These are phyloP conservation scores for Cocos nucifera DNA, from an alignment of 176 grass and related monocot species.

Conservation along the genomic window DNA sequence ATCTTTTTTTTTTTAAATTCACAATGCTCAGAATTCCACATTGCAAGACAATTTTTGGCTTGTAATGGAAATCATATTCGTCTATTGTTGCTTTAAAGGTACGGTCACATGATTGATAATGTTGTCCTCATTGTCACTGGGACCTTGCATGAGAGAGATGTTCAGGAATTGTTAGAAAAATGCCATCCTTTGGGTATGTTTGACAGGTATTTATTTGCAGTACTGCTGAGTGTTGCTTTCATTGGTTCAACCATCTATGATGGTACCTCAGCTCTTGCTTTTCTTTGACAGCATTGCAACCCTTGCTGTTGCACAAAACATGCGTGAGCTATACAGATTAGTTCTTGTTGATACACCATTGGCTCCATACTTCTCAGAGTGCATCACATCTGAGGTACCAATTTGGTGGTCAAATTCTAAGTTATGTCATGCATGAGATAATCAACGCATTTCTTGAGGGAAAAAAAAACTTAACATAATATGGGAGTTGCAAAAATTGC, in stretches of 20 bases:
- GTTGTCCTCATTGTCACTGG: conserved; percentile 98
- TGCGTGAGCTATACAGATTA: conserved; percentile 98
- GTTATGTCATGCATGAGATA: too few relatives aligned
- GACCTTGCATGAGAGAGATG: conserved; percentile 98
- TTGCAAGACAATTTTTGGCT: too few relatives aligned
- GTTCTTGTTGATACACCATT: conserved; percentile 91
- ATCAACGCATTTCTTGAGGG: too few relatives aligned
- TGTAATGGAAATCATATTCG: background rate
- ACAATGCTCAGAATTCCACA: too few relatives aligned
- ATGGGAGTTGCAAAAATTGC: too few relatives aligned
- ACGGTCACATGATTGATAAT: conserved; percentile 97
- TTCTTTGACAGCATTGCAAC: conserved; percentile 67
- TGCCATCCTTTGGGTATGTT: conserved; percentile 99
- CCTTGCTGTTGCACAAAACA: conserved; percentile 95
- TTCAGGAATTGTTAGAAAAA: conserved; percentile 93
- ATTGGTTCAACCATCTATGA: too few relatives aligned
- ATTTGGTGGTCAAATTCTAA: background rate
- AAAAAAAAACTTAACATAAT: too few relatives aligned
- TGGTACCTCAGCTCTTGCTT: background rate
- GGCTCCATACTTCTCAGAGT: conserved; percentile 95
- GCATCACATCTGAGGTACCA: conserved; percentile 95
- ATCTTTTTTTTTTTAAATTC: too few relatives aligned
- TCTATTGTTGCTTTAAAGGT: conserved; percentile 31
- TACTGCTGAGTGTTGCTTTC: background rate
- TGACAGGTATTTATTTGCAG: conserved; percentile 60